Conservation (phyloP, 2,329 filamentous ascomycete species). For the Cordyceps militaris region DNA sequence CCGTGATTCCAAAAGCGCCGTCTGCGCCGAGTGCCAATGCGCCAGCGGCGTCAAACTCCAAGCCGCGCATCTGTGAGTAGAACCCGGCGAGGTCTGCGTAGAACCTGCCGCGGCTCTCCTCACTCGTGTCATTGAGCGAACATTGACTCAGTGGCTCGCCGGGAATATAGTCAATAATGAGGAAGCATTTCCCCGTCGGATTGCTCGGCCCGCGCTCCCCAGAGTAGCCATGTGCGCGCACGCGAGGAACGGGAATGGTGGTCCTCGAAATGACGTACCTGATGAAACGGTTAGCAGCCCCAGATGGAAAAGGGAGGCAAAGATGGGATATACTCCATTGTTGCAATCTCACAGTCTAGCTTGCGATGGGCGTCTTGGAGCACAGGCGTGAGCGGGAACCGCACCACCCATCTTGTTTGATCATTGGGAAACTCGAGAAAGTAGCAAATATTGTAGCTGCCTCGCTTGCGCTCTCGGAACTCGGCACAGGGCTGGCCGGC, state of each 20-base stretch:
- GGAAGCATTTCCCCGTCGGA: not conserved
- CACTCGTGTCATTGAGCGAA: not conserved
- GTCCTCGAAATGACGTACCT: constrained; percentile 2
- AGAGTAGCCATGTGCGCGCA: not conserved
- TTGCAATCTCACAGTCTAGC: constrained; percentile 6
- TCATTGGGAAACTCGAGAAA: constrained; percentile 3
- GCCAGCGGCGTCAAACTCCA: constrained; percentile 1
- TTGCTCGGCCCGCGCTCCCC: not conserved
- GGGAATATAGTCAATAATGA: constrained; percentile 1
- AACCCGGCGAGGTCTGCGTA: not conserved
- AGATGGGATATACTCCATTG: not conserved
- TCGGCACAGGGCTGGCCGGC: not conserved
- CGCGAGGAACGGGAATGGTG: not conserved
- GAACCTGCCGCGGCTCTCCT: not conserved
- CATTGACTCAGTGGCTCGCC: not conserved
- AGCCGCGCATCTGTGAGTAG: constrained; percentile 2
- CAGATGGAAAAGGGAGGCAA: not conserved
- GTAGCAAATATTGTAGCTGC: constrained; percentile 5
- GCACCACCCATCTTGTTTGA: not conserved
- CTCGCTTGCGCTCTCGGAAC: not conserved
- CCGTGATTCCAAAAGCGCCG: not conserved
- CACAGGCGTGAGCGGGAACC: constrained; percentile 3
- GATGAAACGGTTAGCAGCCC: not conserved
- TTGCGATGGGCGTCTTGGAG: not conserved
- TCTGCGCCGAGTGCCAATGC: not conserved